Evolutionary conservation across 345 rosid genomes (phyloP), one percentile per base, ranked within the genome.

Genomic region (Lumnitzera racemosa): DNA sequence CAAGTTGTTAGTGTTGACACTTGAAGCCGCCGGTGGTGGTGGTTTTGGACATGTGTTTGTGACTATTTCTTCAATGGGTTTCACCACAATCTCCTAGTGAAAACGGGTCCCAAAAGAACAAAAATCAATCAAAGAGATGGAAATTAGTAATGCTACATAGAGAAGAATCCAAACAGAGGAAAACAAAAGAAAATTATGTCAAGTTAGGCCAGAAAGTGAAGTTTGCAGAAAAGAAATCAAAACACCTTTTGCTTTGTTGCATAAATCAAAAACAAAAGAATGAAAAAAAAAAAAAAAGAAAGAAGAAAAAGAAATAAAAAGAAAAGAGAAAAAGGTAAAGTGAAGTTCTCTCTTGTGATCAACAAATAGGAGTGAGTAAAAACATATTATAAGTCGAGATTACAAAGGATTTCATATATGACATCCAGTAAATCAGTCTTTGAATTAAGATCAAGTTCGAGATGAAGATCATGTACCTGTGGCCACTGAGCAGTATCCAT

Each of bases 401-500:
- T 17, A 46, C 53, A 11, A 20, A 51, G 24, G 20, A 9, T 29
- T 2, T 60, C 12, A 57, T 49, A 53, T 24, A 24, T 46, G 54
- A 48, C 13, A 16, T 20, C 27, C 53, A 64, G 31, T 17, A 14
- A 29, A 13, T 49, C 9, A 20, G 20, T 14, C 16, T 14, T 12
- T 14, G 52, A 13, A 49, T 3, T 5, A 53, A 53, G 55, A 53
- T 15, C 24, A 23, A 15, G 55, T 20, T 15, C 24, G 12, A 15
- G 16, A 36, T 53, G 12, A 41, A 51, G 36, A 51, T 24, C 24
- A 49, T 47, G 25, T 63, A 91, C 98, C 98, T 89, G 96, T 78
- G 96, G 91, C 96, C 96, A 91, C 65, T 82, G 89, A 78, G 88
- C 92, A 62, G 89, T 91, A 79, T 89, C 96, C 98, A 91, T 91